Evolutionary conservation across 371 early-diverging fungal species (phyloP).

Genomic region (Funneliformis caledonium): DNA sequence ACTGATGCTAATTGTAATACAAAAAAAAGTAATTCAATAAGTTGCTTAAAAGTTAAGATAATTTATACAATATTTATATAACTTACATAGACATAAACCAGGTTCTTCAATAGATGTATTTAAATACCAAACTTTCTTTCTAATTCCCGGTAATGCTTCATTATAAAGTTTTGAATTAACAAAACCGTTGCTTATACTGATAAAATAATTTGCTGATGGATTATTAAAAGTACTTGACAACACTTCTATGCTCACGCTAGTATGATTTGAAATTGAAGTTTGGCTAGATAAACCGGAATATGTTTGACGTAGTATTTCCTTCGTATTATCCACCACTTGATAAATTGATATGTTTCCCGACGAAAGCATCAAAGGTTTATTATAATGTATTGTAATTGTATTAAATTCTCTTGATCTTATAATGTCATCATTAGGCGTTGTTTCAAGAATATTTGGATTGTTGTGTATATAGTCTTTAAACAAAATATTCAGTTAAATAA

Average conservation of each 20-base stretch:
- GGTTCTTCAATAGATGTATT: not conserved
- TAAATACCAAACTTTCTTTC: not conserved
- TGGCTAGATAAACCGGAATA: not conserved
- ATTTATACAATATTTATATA: not conserved
- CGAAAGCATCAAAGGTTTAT: not conserved
- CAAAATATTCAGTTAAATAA: not conserved
- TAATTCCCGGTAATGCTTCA: constrained; percentile 2
- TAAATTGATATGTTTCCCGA: not conserved
- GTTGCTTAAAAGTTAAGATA: too few species aligned
- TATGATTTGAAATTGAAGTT: not conserved
- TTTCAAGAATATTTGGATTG: not conserved
- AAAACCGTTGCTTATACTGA: constrained; percentile 8
- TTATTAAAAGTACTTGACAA: constrained; percentile 29
- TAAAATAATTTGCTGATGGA: not conserved
- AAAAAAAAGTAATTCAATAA: not conserved
- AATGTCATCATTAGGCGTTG: not conserved
- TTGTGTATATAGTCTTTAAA: not conserved
- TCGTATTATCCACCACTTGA: not conserved
- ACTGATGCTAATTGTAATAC: not conserved
- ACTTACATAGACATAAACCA: not conserved
- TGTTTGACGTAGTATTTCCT: not conserved
- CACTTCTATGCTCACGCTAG: not conserved
- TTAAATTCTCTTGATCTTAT: not conserved
- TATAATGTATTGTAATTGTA: not conserved
- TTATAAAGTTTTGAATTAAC: not conserved